phyloP scores from a whole-genome alignment of 306 rosid species.

The Urtica urens region DNA sequence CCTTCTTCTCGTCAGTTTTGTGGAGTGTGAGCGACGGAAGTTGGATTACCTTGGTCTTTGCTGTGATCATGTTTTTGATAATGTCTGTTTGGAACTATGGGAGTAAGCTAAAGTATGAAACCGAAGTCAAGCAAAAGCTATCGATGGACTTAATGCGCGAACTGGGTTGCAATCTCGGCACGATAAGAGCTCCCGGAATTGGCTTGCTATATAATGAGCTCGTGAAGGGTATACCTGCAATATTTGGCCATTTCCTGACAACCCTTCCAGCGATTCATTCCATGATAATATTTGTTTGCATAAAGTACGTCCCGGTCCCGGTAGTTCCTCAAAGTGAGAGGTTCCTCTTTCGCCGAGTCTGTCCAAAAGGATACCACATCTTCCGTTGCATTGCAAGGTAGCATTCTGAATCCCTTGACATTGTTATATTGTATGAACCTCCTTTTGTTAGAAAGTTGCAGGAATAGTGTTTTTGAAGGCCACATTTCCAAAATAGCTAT shows the following conservation, averaged over 20 bases:
- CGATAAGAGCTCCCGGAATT: slow-evolving; percentile 91
- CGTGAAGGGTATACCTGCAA: slow-evolving; percentile 92
- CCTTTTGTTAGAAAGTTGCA: too few relatives aligned
- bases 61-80: slow-evolving; percentile 60
- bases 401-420: background rate
- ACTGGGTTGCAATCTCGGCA: slow-evolving; percentile 85
- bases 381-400: slow-evolving; percentile 93
- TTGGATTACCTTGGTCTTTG: slow-evolving; percentile 89
- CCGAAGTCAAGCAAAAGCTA: slow-evolving; percentile 85
- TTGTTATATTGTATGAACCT: too few relatives aligned
- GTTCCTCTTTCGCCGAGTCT: slow-evolving; percentile 92
- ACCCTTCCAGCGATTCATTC: slow-evolving; percentile 61
- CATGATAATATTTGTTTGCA: slow-evolving; percentile 87
- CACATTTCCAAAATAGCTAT: too few relatives aligned
- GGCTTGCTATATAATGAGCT: slow-evolving; percentile 91
- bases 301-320: slow-evolving; percentile 86
- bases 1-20: slow-evolving; percentile 85
- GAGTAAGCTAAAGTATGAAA: slow-evolving; percentile 93
- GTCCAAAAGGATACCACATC: slow-evolving; percentile 78
- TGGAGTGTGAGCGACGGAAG: slow-evolving; percentile 87
- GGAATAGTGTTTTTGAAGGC: too few relatives aligned
- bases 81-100: slow-evolving; percentile 92
- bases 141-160: slow-evolving; percentile 80
- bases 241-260: slow-evolving; percentile 86
- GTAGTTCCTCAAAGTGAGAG: slow-evolving; percentile 95